Base-by-base conservation (phyloP, 345 rosid species). In the Brassica cretica region DNA sequence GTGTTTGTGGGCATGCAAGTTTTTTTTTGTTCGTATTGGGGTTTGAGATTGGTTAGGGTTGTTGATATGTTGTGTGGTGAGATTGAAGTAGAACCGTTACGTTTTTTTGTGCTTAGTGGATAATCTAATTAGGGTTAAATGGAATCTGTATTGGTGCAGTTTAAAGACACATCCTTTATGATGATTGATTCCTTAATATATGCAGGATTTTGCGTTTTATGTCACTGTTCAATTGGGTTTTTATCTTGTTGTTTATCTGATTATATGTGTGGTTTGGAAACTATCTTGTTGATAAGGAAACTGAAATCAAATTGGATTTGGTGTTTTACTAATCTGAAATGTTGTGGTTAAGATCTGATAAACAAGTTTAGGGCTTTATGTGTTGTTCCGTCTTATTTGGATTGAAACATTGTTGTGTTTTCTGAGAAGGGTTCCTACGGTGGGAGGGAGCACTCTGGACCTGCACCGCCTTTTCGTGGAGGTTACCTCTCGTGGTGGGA, bases 401-500 rank as follows among this genome's bases (percentile, higher is more conserved):
- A 69, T 16, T 59, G 46, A 67, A 32, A 63, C 21, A 16, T 18
- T 41, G 9, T 25, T 77, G 2, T 56, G 58, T 61, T 18, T 32
- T 64, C 25, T 79, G 81, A n/a, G n/a, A 62, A 91, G 97, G 88
- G 80, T 91, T 87, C 98, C 97, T 61, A 88, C 88, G 6, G 95
- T 94, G 7, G 98, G 97, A 73, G 97, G 97, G 71, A 85, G 62
- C 66, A 81, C 78, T 76, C 89, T 92, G 27, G 95, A 94, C 82
- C 84, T 94, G 74, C 91, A 92, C 82, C 89, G 76, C 58, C 97
- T 94, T 64, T 94, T 94, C 76, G 79, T 88, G 59, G 92, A 92
- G 86, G 98, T 94, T 67, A 89, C 97, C 0, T 80, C 93, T 67
- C 93, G 97, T 46, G 97, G 98, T 76, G 98, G 97, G 76, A 81